phyloP scores from a whole-genome alignment of 225 moss, liverwort and hornwort genomes.

The Marchantia polymorpha region DNA sequence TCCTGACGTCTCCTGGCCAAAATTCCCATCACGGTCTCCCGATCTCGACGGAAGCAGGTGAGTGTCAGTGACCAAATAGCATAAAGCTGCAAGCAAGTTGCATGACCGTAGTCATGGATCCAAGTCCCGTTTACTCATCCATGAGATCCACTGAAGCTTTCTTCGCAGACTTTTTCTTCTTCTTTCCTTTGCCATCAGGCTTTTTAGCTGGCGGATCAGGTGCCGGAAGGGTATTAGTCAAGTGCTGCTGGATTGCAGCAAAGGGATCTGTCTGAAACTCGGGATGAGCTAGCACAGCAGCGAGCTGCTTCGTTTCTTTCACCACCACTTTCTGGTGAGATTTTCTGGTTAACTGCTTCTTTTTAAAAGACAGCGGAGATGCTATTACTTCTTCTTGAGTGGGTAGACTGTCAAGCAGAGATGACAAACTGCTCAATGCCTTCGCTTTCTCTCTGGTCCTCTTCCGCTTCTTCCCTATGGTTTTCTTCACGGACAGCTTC shows the following conservation, averaged over 20 bases:
- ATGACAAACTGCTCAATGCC: conserved; percentile 62
- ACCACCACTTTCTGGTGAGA: conserved; percentile 72
- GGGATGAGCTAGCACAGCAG: conserved; percentile 74
- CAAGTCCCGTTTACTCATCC: conserved; percentile 3
- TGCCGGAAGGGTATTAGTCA: conserved; percentile 54
- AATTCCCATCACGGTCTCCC: background rate
- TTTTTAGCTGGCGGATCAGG: conserved; percentile 33
- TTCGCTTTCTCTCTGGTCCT: conserved; percentile 58
- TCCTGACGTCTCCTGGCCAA: background rate
- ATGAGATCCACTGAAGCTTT: conserved; percentile 7
- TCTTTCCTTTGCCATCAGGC: conserved; percentile 18
- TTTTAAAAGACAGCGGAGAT: conserved; percentile 43
- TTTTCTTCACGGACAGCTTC: conserved; percentile 64
- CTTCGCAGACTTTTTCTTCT: conserved; percentile 13
- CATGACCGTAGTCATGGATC: background rate
- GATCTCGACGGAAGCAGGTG: background rate
- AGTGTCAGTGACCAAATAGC: background rate
- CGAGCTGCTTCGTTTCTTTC: conserved; percentile 73
- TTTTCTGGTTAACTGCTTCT: conserved; percentile 49
- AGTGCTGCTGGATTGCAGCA: conserved; percentile 82
- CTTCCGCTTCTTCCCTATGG: conserved; percentile 58
- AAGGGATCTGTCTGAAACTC: conserved; percentile 76
- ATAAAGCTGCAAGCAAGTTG: background rate
- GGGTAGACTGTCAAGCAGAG: conserved; percentile 71
- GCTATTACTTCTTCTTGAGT: conserved; percentile 41